Evolutionary conservation across 768 basidiomycete genomes (phyloP), one percentile per base, ranked within the genome.

Genomic region (Suillus subaureus): DNA sequence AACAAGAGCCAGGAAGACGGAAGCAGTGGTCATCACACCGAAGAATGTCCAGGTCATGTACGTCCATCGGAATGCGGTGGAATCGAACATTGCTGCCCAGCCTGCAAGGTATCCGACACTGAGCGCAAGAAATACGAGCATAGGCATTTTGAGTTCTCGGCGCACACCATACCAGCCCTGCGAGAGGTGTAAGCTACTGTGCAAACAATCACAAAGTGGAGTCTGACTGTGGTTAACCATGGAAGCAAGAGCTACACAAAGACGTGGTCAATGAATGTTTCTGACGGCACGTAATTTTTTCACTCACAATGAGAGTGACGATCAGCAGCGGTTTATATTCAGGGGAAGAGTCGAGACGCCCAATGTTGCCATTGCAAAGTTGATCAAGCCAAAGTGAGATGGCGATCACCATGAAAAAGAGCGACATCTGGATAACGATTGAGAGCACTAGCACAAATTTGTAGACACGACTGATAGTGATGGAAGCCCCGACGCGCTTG

Each of bases 101-200:
- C 86, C 89, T 43, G 79, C 82, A 23, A 93, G 80, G 73, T 93
- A 91, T 23, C 85, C 74, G 39, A 85, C 65, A 13, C 87, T 87
- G 57, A 91, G 68, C 18, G 79, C 70, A 64, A 94, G 80, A 79
- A 94, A 94, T 16, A 84, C 67, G 61, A 87, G 66, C 85, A 88
- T 91, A 18, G 80, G 83, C 12, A 82, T 64, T 66, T 82, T 85
- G 64, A 82, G 78, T 76, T 94, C 92, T 61, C 81, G 83, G 45
- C 92, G 88, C 61, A 90, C 86, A 40, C 87, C 84, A 70, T 90
- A 85, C 92, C 92, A 94, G 21, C 92, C 92, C 86, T 89, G 62
- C 7, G 33, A 62, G 43, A 54, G 6, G 8, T 62, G 35, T 61
- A 35, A 26, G 23, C 61, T 58, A 64, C 21, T 33, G 15, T 49